Percentiles rank a stretch among this genome's conserved stretches.
Conservation (phyloP, 495 filamentous ascomycete species). For the Penicillium tannophilum region DNA sequence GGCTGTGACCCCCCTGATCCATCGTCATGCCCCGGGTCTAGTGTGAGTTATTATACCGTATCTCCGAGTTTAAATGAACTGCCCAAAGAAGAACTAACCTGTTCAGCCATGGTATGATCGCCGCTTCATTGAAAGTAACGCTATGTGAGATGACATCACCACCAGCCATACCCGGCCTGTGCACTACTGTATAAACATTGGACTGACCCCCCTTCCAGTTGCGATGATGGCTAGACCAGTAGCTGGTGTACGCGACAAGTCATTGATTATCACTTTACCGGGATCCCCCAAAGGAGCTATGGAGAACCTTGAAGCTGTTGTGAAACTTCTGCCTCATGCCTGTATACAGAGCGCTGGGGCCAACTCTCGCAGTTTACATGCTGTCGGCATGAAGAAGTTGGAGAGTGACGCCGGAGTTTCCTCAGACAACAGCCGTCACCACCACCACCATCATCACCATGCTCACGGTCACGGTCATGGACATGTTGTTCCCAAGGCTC, state of each 20-base stretch:
- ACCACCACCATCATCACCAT: constrained; percentile 61
- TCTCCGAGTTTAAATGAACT: neutral
- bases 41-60: constrained; percentile 57
- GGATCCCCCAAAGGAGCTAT: constrained; percentile 96
- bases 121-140: constrained; percentile 80
- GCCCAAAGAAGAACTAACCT: constrained; percentile 30
- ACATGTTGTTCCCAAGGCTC: constrained; percentile 68
- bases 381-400: constrained; percentile 77
- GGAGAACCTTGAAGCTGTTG: constrained; percentile 90
- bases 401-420: constrained; percentile 78
- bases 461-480: constrained; percentile 61
- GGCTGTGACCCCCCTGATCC: constrained; percentile 79
- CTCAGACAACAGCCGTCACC: constrained; percentile 37
- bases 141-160: constrained; percentile 67
- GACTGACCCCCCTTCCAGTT: constrained; percentile 54
- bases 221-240: constrained; percentile 97
- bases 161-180: constrained; percentile 13
- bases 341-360: constrained; percentile 85
- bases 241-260: constrained; percentile 81
- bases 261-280: constrained; percentile 87
- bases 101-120: constrained; percentile 84
- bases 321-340: constrained; percentile 90
- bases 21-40: constrained; percentile 85
- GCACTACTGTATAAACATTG: constrained; percentile 17
- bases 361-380: constrained; percentile 79